Evolutionary conservation across 2,329 filamentous ascomycete genomes (phyloP).

Genomic region (Alternaria incomplexa): DNA sequence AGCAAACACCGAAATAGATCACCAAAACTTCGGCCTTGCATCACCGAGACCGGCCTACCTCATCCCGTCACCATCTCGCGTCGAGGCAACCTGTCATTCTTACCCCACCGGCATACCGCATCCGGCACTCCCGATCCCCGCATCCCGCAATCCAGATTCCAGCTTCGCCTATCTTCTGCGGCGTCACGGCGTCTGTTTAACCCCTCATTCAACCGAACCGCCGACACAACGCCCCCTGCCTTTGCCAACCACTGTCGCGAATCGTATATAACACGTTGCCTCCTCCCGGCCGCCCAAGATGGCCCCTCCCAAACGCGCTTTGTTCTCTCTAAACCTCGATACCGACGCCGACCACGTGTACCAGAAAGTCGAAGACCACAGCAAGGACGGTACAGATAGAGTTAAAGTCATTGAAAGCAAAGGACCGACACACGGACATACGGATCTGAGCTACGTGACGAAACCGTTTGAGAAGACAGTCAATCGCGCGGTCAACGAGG

Average conservation of each 20-base stretch:
- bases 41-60: constrained; percentile 1
- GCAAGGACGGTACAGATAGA: constrained; percentile 37
- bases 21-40: constrained; percentile 7
- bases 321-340: constrained; percentile 49
- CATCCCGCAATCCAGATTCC: constrained; percentile 10
- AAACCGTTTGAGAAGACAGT: constrained; percentile 47
- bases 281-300: constrained; percentile 13
- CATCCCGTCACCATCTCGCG: not conserved
- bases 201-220: constrained; percentile 24
- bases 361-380: constrained; percentile 47
- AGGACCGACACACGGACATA: constrained; percentile 41
- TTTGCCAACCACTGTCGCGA: not conserved
- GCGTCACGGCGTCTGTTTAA: constrained; percentile 8
- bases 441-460: constrained; percentile 42
- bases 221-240: not conserved
- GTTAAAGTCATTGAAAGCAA: constrained; percentile 44
- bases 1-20: constrained; percentile 17
- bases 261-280: constrained; percentile 13
- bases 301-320: constrained; percentile 37
- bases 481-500: constrained; percentile 39
- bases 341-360: constrained; percentile 49
- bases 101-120: constrained; percentile 38
- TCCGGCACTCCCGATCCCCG: constrained; percentile 23
- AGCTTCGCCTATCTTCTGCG: constrained; percentile 8
- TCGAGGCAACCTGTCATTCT: constrained; percentile 6